Percentiles rank a stretch among this genome's conserved stretches.
Evolutionary conservation across 2,329 filamentous ascomycete species (phyloP).

Genomic region (Lecanicillium sp.): DNA sequence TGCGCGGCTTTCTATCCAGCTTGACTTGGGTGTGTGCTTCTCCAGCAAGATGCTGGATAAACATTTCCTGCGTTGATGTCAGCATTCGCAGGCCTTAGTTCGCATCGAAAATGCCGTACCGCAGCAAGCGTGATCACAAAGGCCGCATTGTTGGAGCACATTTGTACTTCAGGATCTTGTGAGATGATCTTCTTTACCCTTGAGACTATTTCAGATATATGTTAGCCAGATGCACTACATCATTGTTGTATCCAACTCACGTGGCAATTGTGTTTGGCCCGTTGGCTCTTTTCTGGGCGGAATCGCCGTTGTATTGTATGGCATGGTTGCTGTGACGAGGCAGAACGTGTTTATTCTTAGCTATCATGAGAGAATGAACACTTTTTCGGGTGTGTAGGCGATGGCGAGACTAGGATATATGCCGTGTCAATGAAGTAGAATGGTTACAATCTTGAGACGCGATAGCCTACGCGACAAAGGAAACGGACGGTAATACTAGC

Average conservation of each 20-base stretch:
- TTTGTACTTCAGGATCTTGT: conserved; percentile 74
- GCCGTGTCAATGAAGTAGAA: too few relatives aligned
- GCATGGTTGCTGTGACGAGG: conserved; percentile 47
- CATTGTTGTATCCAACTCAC: conserved; percentile 42
- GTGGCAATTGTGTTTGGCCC: conserved; percentile 74
- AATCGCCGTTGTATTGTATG: conserved; percentile 82
- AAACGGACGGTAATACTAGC: neutral
- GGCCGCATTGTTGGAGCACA: conserved; percentile 87
- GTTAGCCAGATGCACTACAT: conserved; percentile 5
- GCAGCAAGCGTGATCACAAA: conserved; percentile 91
- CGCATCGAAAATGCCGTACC: conserved; percentile 33
- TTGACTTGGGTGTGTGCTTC: conserved; percentile 84
- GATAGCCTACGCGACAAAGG: conserved; percentile 2
- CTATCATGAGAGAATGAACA: too few relatives aligned
- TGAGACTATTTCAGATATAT: conserved; percentile 52
- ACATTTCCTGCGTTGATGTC: conserved; percentile 63
- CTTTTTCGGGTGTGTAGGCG: too few relatives aligned
- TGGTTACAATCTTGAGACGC: too few relatives aligned
- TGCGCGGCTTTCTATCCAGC: conserved; percentile 80
- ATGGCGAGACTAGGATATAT: too few relatives aligned
- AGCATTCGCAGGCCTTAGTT: neutral
- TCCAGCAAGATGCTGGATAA: conserved; percentile 83
- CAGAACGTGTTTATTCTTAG: too few relatives aligned
- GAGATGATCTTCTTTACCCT: conserved; percentile 93
- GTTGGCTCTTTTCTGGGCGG: conserved; percentile 73